Evolutionary conservation across 1,139 yeast species (phyloP).

Genomic region (Lipomyces yarrowii): DNA sequence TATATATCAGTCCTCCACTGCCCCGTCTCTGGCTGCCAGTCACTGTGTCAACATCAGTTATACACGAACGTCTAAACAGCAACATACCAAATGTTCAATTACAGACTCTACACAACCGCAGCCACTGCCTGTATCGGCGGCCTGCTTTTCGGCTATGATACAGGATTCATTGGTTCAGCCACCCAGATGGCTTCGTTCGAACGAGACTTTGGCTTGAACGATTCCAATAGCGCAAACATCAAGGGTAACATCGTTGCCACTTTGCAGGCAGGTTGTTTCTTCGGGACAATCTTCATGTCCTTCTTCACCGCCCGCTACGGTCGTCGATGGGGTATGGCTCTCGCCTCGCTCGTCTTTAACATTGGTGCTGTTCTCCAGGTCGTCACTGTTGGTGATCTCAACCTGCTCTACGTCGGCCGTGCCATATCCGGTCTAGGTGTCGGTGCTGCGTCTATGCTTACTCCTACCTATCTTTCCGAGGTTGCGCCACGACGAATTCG

Average conservation of each 20-base stretch:
- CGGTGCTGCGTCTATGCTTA: conserved; percentile 64
- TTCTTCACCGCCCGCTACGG: conserved; percentile 25
- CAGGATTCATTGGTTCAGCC: conserved; percentile 52
- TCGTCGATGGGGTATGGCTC: conserved; percentile 44
- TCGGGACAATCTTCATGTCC: conserved; percentile 30
- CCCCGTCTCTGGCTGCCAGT: neutral
- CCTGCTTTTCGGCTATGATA: conserved; percentile 48
- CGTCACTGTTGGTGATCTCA: conserved; percentile 50
- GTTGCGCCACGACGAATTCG: conserved; percentile 59
- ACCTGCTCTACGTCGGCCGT: conserved; percentile 51
- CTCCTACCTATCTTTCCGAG: conserved; percentile 69
- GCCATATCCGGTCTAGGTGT: conserved; percentile 63
- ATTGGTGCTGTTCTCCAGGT: conserved; percentile 80
- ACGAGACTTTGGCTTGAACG: conserved; percentile 46
- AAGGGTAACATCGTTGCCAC: conserved; percentile 33
- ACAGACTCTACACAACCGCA: conserved; percentile 38
- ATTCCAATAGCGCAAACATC: conserved; percentile 27
- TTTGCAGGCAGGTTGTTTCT: conserved; percentile 33
- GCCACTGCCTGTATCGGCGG: conserved; percentile 48
- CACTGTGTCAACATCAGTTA: neutral
- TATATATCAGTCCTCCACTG: neutral
- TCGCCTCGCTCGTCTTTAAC: conserved; percentile 61
- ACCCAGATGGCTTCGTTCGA: conserved; percentile 45
- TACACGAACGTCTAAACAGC: neutral
- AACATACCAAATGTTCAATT: conserved; percentile 30